phyloP scores from a whole-genome alignment of 352 stramenopile genomes.

The Salisapilia sapeloensis region DNA sequence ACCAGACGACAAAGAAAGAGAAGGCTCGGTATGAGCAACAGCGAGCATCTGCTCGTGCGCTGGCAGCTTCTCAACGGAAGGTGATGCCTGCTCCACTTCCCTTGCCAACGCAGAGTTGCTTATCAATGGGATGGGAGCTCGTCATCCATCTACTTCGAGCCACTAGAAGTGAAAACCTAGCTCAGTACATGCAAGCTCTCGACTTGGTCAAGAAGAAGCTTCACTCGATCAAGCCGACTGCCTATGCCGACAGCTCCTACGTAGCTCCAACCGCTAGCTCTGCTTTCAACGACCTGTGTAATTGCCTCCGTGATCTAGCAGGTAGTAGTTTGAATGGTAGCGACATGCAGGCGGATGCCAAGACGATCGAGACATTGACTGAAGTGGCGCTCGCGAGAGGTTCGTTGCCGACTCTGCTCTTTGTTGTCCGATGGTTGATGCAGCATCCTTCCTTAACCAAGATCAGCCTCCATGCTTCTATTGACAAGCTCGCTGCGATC shows the following conservation, averaged over 20 bases:
- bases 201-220: slow-evolving; percentile 63
- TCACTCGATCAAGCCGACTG: slow-evolving; percentile 47
- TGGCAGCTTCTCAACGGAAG: slow-evolving; percentile 51
- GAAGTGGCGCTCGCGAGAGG: slow-evolving; percentile 57
- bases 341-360: background rate
- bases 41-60: slow-evolving; percentile 22
- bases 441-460: slow-evolving; percentile 20
- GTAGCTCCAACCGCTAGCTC: slow-evolving; percentile 47
- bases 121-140: slow-evolving; percentile 73
- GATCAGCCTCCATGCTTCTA: slow-evolving; percentile 31
- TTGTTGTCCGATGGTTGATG: slow-evolving; percentile 51
- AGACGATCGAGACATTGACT: slow-evolving; percentile 52
- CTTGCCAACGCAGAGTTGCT: slow-evolving; percentile 66
- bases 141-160: slow-evolving; percentile 52
- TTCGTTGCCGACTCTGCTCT: slow-evolving; percentile 53
- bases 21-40: slow-evolving; percentile 65
- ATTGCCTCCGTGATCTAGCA: slow-evolving; percentile 41
- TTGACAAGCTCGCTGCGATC: slow-evolving; percentile 52
- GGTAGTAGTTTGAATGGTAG: slow-evolving; percentile 2
- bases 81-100: slow-evolving; percentile 48
- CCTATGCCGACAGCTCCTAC: slow-evolving; percentile 75
- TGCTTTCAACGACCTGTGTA: slow-evolving; percentile 57
- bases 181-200: slow-evolving; percentile 49
- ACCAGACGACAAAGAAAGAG: slow-evolving; percentile 67
- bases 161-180: slow-evolving; percentile 37